Evolutionary conservation across 345 rosid genomes (phyloP), one percentile per base, ranked within the genome.

Genomic region (Syzygium grande): DNA sequence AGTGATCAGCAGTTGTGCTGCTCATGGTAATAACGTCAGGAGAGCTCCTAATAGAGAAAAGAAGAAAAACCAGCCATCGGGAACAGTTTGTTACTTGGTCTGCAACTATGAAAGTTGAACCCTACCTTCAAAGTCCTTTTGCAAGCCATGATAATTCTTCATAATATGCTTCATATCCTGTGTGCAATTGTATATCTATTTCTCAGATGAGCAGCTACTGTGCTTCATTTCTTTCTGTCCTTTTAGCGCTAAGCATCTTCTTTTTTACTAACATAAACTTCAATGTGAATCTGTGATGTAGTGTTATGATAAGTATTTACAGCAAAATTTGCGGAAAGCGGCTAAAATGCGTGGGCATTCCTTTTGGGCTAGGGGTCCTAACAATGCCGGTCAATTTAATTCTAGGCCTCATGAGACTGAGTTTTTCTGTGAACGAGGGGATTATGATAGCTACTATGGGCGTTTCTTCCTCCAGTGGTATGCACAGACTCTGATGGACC

Each of bases 401-500:
- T 97, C 97, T 34, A 92, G 94, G 90, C 98, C 99, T n/a, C 97
- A 97, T 87, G 98, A 95, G 92, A 97, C 99, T 29, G 94, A 96
- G 15, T 97, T 96, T 90, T 97, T 97, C 88, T 95, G 95, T 86
- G 99, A 96, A 90, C 92, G 95, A 85, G 99, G 99, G 88, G 99
- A 96, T 91, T 97, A 97, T 84, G 98, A 97, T 91, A 94, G 99
- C 93, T 96, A 94, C 93, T 95, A 92, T 25, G 99, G 99, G 77
- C 98, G 96, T 87, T 97, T 97, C 92, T 97, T 97, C 93, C 93
- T 97, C 88, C 93, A 93, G 14, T 97, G 99, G 99, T 97, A 97
- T 89, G 91, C 97, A 3, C 98, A 95, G 56, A 90, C 93, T 61
- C 90, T 97, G 85, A 92, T 93, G 84, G 92, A 92, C 77, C 99